Evolutionary conservation across 441 rosid species (phyloP).

Genomic region (Pelargonium myrrhifolium): DNA sequence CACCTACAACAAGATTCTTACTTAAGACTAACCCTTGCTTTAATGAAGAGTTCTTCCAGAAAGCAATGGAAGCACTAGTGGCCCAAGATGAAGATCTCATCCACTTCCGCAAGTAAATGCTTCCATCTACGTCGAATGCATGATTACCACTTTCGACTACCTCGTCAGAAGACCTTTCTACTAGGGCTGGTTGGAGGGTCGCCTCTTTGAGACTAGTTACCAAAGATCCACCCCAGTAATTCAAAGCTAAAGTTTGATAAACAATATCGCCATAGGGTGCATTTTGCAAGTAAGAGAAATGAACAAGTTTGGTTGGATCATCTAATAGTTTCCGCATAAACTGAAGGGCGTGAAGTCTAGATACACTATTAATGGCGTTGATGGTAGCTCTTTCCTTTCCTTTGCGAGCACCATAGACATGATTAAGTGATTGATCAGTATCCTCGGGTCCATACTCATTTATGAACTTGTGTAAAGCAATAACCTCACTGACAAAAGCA

Average conservation of each 20-base stretch:
- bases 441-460: slow-evolving; percentile 66
- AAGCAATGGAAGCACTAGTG: slow-evolving; percentile 60
- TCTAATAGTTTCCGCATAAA: slow-evolving; percentile 70
- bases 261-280: slow-evolving; percentile 74
- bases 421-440: slow-evolving; percentile 41
- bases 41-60: slow-evolving; percentile 64
- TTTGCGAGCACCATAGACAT: slow-evolving; percentile 71
- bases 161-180: slow-evolving; percentile 31
- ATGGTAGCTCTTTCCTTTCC: slow-evolving; percentile 70
- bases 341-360: slow-evolving; percentile 89
- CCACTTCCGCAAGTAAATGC: slow-evolving; percentile 85
- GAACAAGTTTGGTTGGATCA: slow-evolving; percentile 82
- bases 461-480: slow-evolving; percentile 70
- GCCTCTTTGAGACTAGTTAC: slow-evolving; percentile 43
- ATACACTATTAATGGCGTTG: slow-evolving; percentile 61
- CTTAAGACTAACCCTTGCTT: slow-evolving; percentile 64
- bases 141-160: slow-evolving; percentile 42
- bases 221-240: slow-evolving; percentile 83
- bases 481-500: slow-evolving; percentile 75
- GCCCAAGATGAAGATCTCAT: slow-evolving; percentile 88
- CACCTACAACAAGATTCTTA: slow-evolving; percentile 79
- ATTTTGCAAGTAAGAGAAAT: slow-evolving; percentile 71
- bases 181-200: slow-evolving; percentile 31
- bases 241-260: slow-evolving; percentile 74
- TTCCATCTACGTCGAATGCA: slow-evolving; percentile 74